Base-by-base conservation (phyloP, 768 basidiomycete genomes). In the Suillus bovinus region DNA sequence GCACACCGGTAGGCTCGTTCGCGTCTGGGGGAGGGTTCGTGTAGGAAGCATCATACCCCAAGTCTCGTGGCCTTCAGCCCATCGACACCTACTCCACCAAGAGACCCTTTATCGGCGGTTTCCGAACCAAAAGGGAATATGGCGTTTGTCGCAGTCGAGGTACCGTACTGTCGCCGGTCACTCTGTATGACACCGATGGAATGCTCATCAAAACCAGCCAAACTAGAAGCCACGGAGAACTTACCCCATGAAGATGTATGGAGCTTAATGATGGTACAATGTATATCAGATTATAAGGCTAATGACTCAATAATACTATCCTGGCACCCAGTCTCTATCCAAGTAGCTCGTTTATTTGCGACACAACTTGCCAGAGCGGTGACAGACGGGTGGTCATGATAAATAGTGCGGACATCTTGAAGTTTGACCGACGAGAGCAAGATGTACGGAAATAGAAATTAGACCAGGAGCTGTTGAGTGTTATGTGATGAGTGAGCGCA, bases 101-200 rank as follows among this genome's bases (percentile, higher is more conserved):
- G n/a, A n/a, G n/a, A n/a, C n/a, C n/a, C n/a, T n/a, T n/a, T n/a
- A n/a, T n/a, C n/a, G n/a, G n/a, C n/a, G n/a, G n/a, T n/a, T n/a
- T n/a, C n/a, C n/a, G n/a, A n/a, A n/a, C n/a, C n/a, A n/a, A n/a
- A n/a, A n/a, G n/a, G n/a, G n/a, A n/a, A n/a, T n/a, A n/a, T n/a
- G n/a, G n/a, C n/a, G n/a, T n/a, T 85, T 85, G 64, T 86, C 81
- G 42, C 78, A 82, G 68, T 84, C 83, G 67, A 73, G 74, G 1
- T n/a, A n/a, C n/a, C n/a, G n/a, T 44, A 11, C 52, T 61, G 1
- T 63, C 58, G 33, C 67, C 42, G 3, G 81, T n/a, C 79, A 53
- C 78, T 78, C 58, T 78, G 70, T 27, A 83, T 69, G 29, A 83
- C 82, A 46, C 75, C 73, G 64, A 84, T 83, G 11, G 73, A 64